These are phyloP conservation scores for Pouteria campechiana DNA, from an alignment of 179 eudicot species.

Conservation along the genomic window DNA sequence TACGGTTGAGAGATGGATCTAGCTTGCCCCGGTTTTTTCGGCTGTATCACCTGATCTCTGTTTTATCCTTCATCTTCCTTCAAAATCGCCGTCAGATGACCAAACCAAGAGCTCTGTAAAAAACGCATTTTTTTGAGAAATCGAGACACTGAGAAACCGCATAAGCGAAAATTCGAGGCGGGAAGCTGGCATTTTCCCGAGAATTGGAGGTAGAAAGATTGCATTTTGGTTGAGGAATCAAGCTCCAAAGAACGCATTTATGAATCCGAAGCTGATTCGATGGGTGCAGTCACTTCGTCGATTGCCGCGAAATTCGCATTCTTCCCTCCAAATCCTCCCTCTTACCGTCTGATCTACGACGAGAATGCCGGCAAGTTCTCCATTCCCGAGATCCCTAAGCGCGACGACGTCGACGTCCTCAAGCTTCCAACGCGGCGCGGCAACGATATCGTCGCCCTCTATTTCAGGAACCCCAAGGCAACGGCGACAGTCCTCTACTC, in stretches of 20 bases:
- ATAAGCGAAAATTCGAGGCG: too few species aligned
- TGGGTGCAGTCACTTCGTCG: slow-evolving; percentile 96
- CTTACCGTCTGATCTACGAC: slow-evolving; percentile 68
- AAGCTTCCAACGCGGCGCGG: slow-evolving; percentile 70
- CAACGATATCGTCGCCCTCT: slow-evolving; percentile 67
- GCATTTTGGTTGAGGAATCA: too few species aligned
- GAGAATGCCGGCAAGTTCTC: slow-evolving; percentile 28
- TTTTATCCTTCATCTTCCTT: too few species aligned
- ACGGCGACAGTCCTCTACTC: slow-evolving; percentile 81
- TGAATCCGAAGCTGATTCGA: slow-evolving; percentile 25
- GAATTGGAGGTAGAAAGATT: too few species aligned
- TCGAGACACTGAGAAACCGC: too few species aligned
- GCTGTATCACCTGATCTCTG: too few species aligned
- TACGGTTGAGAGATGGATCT: too few species aligned
- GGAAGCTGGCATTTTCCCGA: too few species aligned
- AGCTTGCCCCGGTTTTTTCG: too few species aligned
- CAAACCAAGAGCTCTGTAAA: too few species aligned
- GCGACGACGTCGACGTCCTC: slow-evolving; percentile 60
- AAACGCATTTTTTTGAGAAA: too few species aligned
- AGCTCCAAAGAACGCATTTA: slow-evolving; percentile 12
- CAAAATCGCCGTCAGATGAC: too few species aligned
- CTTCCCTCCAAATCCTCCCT: slow-evolving; percentile 88
- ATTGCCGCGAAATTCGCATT: slow-evolving; percentile 97
- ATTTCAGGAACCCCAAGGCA: slow-evolving; percentile 67
- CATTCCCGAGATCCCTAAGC: slow-evolving; percentile 68